A percentile compares a stretch with the other conserved stretches of the same genome.
Conservation (phyloP, 805 yeast species). For the Pichia membranifaciens region DNA sequence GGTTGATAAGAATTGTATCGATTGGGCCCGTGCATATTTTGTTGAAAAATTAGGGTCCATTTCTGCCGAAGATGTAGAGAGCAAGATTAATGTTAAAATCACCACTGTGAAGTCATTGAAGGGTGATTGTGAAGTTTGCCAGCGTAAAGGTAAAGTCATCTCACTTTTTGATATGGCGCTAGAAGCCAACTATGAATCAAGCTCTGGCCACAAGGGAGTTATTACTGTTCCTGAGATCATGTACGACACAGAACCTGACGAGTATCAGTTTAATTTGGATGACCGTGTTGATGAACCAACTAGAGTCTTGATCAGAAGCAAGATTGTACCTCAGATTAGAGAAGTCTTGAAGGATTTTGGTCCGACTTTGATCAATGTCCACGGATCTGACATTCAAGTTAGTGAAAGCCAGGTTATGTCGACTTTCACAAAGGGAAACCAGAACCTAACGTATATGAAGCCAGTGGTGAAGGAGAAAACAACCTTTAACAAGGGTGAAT, state of each 20-base stretch:
- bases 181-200: constrained; percentile 36
- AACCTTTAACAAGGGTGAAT: constrained; percentile 19
- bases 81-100: constrained; percentile 31
- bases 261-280: constrained; percentile 75
- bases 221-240: constrained; percentile 88
- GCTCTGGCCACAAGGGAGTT: constrained; percentile 44
- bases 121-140: constrained; percentile 96
- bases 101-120: constrained; percentile 55
- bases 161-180: constrained; percentile 79
- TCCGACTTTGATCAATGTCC: constrained; percentile 61
- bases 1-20: constrained; percentile 96
- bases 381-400: constrained; percentile 86
- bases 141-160: constrained; percentile 94
- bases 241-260: constrained; percentile 82
- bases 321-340: constrained; percentile 68
- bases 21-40: constrained; percentile 83
- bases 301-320: constrained; percentile 41
- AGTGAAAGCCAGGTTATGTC: constrained; percentile 61
- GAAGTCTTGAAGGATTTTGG: constrained; percentile 61
- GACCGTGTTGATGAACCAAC: constrained; percentile 50
- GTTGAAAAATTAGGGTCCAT: constrained; percentile 51
- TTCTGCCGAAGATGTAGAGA: constrained; percentile 27
- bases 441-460: constrained; percentile 27
- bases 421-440: constrained; percentile 47
- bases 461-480: constrained; percentile 27